Evolutionary conservation across 805 yeast genomes (phyloP).

Genomic region (Kuraishia capsulata): DNA sequence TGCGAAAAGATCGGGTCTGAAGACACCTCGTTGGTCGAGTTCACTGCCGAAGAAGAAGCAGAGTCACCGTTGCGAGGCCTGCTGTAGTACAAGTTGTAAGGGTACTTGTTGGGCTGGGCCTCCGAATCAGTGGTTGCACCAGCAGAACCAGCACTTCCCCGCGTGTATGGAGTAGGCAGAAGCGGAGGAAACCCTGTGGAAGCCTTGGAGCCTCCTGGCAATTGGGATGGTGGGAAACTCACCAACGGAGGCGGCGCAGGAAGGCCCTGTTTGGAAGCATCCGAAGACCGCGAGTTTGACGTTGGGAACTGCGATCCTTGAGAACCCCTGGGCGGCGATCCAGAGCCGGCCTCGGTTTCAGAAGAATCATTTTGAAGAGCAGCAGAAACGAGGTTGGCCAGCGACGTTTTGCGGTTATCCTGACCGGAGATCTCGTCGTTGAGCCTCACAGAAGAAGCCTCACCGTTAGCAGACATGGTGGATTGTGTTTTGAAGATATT

Average conservation of each 20-base stretch:
- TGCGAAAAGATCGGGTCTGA: neutral
- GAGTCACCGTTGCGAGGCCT: neutral
- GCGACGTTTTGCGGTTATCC: neutral
- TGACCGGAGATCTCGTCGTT: neutral
- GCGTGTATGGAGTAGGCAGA: neutral
- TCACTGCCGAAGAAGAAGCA: neutral
- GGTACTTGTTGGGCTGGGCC: neutral
- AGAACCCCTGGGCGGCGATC: neutral
- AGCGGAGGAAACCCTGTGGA: neutral
- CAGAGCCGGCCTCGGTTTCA: too few species aligned
- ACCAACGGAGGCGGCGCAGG: neutral
- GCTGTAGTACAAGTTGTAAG: neutral
- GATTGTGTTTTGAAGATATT: neutral
- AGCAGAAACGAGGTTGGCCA: neutral
- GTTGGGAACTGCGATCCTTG: neutral
- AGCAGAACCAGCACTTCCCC: neutral
- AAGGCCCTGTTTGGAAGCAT: neutral
- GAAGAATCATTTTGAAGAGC: too few species aligned
- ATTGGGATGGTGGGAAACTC: neutral
- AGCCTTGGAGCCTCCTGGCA: neutral
- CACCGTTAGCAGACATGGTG: neutral
- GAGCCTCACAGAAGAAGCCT: conserved; percentile 1
- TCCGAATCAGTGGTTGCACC: too few species aligned
- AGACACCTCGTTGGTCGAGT: neutral
- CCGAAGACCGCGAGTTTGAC: neutral